Percentiles rank a stretch among this genome's conserved stretches.
phyloP scores from a whole-genome alignment of 257 asterid species.

The Nicotiana tabacum region DNA sequence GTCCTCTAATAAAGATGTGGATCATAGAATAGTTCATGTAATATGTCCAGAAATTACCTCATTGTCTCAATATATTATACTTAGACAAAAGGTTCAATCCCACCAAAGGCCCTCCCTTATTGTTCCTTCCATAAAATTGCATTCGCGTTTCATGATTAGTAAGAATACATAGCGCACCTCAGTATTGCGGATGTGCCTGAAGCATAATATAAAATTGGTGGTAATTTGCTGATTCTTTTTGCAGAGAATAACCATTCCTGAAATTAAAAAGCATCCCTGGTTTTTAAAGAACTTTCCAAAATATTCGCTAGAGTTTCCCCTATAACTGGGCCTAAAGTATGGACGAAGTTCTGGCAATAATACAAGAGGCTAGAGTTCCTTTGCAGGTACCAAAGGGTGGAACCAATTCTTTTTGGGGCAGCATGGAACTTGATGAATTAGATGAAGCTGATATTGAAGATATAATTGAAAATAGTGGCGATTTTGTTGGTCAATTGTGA shows the following conservation, averaged over 20 bases:
- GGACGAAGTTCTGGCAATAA: constrained; percentile 31
- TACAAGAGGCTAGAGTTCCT: constrained; percentile 28
- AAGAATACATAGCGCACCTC: neutral
- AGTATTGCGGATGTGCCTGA: neutral
- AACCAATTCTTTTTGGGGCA: constrained; percentile 16
- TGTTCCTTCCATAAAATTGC: neutral
- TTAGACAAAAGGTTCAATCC: neutral
- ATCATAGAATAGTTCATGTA: neutral
- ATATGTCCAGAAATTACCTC: neutral
- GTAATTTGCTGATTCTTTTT: neutral
- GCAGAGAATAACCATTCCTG: constrained; percentile 41
- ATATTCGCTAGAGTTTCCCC: no score
- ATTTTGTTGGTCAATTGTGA: constrained; percentile 28
- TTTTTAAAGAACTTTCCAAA: constrained; percentile 31
- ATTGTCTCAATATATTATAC: neutral
- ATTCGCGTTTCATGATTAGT: neutral
- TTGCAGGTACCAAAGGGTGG: constrained; percentile 5
- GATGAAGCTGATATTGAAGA: constrained; percentile 35
- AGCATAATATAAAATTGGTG: neutral
- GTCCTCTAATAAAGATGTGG: neutral
- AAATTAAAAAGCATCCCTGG: constrained; percentile 38
- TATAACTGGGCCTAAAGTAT: no score
- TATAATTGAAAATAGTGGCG: constrained; percentile 24
- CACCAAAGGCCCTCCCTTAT: neutral
- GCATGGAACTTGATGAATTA: constrained; percentile 35